phyloP scores from a whole-genome alignment of 129 eudicot genomes.

The Lactuca sativa region DNA sequence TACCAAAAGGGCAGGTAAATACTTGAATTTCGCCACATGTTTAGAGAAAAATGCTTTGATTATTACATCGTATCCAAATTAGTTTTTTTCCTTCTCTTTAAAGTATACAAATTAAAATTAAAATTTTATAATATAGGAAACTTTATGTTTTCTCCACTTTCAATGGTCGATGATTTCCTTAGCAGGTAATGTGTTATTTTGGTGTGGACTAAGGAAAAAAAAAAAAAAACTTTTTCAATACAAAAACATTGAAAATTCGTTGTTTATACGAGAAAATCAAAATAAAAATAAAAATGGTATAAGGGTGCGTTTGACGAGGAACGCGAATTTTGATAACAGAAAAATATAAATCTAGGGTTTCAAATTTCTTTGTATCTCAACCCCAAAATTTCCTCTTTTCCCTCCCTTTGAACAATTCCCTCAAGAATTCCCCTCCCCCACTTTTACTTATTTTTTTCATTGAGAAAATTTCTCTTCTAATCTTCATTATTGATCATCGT shows the following conservation, averaged over 20 bases:
- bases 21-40: too few species aligned
- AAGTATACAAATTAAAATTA: too few species aligned
- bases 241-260: neutral
- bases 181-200: too few species aligned
- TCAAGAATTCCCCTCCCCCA: conserved; percentile 28
- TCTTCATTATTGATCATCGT: conserved; percentile 37
- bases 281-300: neutral
- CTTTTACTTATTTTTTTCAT: conserved; percentile 29
- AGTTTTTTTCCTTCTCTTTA: too few species aligned
- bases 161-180: too few species aligned
- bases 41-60: too few species aligned
- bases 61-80: too few species aligned
- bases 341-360: conserved; percentile 52
- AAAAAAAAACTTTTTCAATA: too few species aligned
- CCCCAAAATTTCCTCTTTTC: conserved; percentile 30
- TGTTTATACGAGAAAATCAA: neutral
- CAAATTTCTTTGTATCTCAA: conserved; percentile 18
- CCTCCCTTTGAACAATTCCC: conserved; percentile 40
- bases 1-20: too few species aligned
- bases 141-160: too few species aligned
- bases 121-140: too few species aligned
- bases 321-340: conserved; percentile 7
- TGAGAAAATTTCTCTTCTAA: conserved; percentile 20
- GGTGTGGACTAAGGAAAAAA: too few species aligned
- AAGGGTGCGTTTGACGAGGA: neutral